Evolutionary conservation across 176 grass and related monocot species (phyloP).

Genomic region (Cenchrus fungigraminus): DNA sequence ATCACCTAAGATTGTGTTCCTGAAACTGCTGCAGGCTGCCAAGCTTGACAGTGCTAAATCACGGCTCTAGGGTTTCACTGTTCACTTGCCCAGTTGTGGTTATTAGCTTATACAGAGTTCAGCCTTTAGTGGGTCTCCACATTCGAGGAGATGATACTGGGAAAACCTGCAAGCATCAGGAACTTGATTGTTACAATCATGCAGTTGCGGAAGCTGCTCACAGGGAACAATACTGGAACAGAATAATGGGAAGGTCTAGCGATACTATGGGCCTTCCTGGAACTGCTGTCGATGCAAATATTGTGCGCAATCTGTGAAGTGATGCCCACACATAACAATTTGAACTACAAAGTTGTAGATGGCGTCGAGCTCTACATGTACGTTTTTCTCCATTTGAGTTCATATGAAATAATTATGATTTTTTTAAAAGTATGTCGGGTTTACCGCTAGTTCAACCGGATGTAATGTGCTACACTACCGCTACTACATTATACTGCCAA

Average conservation of each 20-base stretch:
- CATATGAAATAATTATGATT: no score
- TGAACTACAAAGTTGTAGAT: no score
- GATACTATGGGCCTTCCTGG: not conserved
- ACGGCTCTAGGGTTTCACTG: slow-evolving; percentile 17
- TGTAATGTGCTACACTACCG: no score
- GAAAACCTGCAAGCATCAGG: not conserved
- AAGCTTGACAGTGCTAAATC: slow-evolving; percentile 14
- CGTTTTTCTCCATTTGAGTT: no score
- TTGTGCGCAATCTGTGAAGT: not conserved
- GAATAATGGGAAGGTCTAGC: not conserved
- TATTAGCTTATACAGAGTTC: not conserved
- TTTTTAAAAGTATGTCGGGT: no score
- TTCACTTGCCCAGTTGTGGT: not conserved
- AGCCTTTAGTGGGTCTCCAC: not conserved
- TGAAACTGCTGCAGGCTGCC: slow-evolving; percentile 44
- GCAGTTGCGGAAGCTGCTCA: not conserved
- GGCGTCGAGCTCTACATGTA: no score
- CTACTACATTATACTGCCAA: no score
- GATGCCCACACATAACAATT: not conserved
- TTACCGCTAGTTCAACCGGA: no score
- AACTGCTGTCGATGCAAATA: not conserved
- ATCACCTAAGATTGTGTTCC: slow-evolving; percentile 24
- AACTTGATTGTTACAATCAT: slow-evolving; percentile 4
- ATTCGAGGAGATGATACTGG: not conserved
- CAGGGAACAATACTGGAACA: not conserved